These are phyloP conservation scores for Rosa lucieae DNA, from an alignment of 306 rosid genomes.

Conservation along the genomic window DNA sequence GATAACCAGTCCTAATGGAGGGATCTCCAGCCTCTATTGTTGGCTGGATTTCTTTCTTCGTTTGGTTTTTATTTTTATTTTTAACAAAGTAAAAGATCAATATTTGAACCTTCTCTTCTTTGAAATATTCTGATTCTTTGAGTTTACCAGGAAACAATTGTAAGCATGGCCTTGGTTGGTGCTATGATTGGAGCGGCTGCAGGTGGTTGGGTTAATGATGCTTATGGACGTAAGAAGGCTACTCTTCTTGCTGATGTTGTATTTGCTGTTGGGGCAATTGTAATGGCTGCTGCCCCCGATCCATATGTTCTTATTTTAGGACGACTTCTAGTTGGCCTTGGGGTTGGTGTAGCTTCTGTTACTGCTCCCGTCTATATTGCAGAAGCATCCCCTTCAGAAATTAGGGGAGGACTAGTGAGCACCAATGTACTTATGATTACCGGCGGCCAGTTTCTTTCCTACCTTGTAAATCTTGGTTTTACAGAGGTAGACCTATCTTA, in stretches of 20 bases:
- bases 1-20: background rate
- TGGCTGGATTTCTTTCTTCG: background rate
- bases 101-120: background rate
- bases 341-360: constrained; percentile 75
- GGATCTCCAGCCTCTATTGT: background rate
- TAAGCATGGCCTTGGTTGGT: constrained; percentile 90
- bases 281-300: constrained; percentile 73
- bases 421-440: constrained; percentile 84
- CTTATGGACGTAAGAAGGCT: constrained; percentile 71
- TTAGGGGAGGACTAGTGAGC: constrained; percentile 77
- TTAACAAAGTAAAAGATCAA: background rate
- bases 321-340: constrained; percentile 72
- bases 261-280: constrained; percentile 58
- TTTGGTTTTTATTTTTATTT: background rate
- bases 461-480: constrained; percentile 71
- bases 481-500: constrained; percentile 54
- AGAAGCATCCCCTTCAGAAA: constrained; percentile 90
- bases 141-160: constrained; percentile 73
- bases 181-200: constrained; percentile 78
- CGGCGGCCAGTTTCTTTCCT: constrained; percentile 77
- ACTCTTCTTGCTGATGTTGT: constrained; percentile 73
- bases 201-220: constrained; percentile 88
- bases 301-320: constrained; percentile 73
- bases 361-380: constrained; percentile 94
- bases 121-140: constrained; percentile 9